Conservation (phyloP, 108 stramenopile species). For the Cyclotella baltica region DNA sequence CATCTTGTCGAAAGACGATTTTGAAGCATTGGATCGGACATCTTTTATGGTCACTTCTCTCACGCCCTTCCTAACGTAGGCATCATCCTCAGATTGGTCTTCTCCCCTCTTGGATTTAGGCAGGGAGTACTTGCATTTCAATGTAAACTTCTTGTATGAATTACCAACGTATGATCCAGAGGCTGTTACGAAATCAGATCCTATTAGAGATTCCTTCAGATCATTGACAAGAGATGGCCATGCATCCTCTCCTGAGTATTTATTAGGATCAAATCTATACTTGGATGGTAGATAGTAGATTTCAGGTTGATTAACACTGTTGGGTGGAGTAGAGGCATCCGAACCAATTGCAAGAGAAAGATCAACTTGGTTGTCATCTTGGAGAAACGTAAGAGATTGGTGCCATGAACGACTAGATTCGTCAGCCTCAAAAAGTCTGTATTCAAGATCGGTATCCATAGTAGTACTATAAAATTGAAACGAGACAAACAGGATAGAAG, state of each 20-base stretch:
- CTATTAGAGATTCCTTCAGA: not conserved
- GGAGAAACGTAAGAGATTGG: not conserved
- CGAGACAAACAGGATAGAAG: no score
- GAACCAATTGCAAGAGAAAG: not conserved
- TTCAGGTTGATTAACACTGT: not conserved
- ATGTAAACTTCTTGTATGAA: not conserved
- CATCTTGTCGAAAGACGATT: not conserved
- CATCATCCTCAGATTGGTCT: not conserved
- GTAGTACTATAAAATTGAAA: not conserved
- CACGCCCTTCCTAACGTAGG: not conserved
- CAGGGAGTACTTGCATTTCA: not conserved
- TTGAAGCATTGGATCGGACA: not conserved
- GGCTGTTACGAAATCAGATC: not conserved
- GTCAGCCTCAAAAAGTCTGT: not conserved
- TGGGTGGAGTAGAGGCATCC: not conserved
- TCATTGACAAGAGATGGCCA: not conserved
- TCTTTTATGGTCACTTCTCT: not conserved
- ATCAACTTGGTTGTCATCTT: not conserved
- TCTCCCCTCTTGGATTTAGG: not conserved
- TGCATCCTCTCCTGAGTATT: not conserved
- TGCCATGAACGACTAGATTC: not conserved
- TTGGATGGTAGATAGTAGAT: not conserved
- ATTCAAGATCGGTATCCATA: not conserved
- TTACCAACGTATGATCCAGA: not conserved
- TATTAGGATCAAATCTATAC: not conserved